Conservation (phyloP, 2,329 filamentous ascomycete species). For the Fusarium aywerte region DNA sequence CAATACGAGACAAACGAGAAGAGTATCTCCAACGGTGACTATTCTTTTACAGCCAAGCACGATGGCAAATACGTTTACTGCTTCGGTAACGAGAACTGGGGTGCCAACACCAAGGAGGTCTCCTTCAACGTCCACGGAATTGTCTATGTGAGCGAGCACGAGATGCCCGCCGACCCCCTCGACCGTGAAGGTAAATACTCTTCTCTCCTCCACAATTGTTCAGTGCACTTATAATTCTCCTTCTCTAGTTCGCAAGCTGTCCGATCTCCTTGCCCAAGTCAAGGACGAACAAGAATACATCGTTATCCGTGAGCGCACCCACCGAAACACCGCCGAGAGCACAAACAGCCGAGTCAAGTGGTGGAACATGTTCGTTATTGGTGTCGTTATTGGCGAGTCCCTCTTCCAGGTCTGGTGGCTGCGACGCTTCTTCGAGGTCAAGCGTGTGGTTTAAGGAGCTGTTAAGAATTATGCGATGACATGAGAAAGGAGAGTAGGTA, state of each 20-base stretch:
- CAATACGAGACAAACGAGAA: conserved; percentile 83
- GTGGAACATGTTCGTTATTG: conserved; percentile 98
- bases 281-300: conserved; percentile 99
- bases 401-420: conserved; percentile 99
- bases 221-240: background rate
- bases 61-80: conserved; percentile 96
- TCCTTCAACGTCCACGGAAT: conserved; percentile 99
- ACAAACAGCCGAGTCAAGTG: conserved; percentile 98
- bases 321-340: conserved; percentile 98
- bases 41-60: conserved; percentile 84
- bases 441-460: conserved; percentile 67
- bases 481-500: conserved; percentile 5
- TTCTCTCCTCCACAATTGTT: background rate
- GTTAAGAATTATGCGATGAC: background rate
- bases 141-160: conserved; percentile 92
- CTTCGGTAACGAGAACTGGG: conserved; percentile 99
- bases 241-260: conserved; percentile 77
- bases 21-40: conserved; percentile 87
- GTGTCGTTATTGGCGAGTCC: conserved; percentile 88
- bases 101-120: conserved; percentile 94
- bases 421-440: conserved; percentile 95
- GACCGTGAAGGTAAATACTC: conserved; percentile 80
- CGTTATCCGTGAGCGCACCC: conserved; percentile 91
- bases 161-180: conserved; percentile 85
- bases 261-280: conserved; percentile 87